Evolutionary conservation across 2,329 filamentous ascomycete genomes (phyloP).

Genomic region (Capronia americana): DNA sequence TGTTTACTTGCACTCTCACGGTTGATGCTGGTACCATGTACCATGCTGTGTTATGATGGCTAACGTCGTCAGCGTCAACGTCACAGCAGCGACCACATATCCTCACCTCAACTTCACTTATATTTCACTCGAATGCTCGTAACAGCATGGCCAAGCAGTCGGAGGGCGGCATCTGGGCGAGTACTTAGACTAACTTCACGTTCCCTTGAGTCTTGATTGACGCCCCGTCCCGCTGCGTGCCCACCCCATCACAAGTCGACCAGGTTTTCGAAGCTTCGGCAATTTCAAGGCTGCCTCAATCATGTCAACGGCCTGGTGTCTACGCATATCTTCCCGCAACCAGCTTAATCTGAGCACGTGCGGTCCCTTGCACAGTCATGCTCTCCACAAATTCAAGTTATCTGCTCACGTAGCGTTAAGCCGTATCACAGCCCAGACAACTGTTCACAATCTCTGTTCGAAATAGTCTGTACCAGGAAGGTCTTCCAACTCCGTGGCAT

Average conservation of each 20-base stretch:
- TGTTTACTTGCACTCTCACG: too few relatives aligned
- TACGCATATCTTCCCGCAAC: conserved; percentile 29
- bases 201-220: neutral
- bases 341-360: neutral
- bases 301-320: conserved; percentile 22
- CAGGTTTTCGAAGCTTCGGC: neutral
- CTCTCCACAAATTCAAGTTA: conserved; percentile 5
- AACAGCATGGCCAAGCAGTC: neutral
- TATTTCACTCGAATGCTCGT: too few relatives aligned
- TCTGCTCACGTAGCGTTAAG: neutral
- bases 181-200: neutral
- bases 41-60: too few relatives aligned
- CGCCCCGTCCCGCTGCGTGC: neutral
- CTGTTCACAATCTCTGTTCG: neutral
- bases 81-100: neutral
- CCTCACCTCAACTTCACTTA: neutral
- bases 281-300: neutral
- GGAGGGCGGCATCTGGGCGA: neutral
- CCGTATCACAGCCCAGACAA: neutral
- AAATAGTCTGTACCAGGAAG: neutral
- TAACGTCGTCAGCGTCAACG: neutral
- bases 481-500: neutral
- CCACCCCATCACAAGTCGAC: neutral
- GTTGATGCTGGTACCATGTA: too few relatives aligned
- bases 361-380: conserved; percentile 13